Evolutionary conservation across 805 yeast species (phyloP).

Genomic region (Brettanomyces bruxellensis): DNA sequence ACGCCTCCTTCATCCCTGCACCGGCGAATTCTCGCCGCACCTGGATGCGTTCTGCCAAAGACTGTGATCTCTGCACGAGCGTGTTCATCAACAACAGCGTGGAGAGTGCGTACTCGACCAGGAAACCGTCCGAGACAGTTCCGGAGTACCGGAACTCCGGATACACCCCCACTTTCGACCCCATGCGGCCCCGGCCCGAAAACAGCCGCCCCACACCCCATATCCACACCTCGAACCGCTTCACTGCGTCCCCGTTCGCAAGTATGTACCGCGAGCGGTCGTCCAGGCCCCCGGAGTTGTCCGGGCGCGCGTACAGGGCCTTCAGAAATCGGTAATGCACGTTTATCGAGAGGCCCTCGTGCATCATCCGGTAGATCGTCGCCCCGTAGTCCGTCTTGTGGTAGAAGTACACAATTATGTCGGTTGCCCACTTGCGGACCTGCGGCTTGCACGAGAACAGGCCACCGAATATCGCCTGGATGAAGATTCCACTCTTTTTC

Average conservation of each 20-base stretch:
- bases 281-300: conserved; percentile 12
- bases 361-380: conserved; percentile 17
- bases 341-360: conserved; percentile 23
- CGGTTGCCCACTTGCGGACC: conserved; percentile 81
- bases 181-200: conserved; percentile 76
- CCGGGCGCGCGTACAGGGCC: conserved; percentile 13
- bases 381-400: conserved; percentile 15
- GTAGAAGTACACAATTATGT: conserved; percentile 54
- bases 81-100: conserved; percentile 43
- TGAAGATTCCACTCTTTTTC: conserved; percentile 38
- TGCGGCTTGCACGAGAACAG: conserved; percentile 67
- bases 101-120: conserved; percentile 45
- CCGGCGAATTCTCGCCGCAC: conserved; percentile 35
- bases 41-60: conserved; percentile 34
- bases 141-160: conserved; percentile 60
- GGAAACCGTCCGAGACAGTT: conserved; percentile 48
- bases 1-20: conserved; percentile 31
- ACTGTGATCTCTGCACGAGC: conserved; percentile 31
- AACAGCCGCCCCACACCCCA: conserved; percentile 22
- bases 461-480: conserved; percentile 70
- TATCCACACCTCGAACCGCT: conserved; percentile 27
- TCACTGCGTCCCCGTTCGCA: conserved; percentile 15
- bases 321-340: conserved; percentile 23
- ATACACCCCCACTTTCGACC: conserved; percentile 87
- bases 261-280: conserved; percentile 19